A percentile compares a stretch with the other conserved stretches of the same genome.
These are phyloP conservation scores for Ophiostoma sp. DNA, from an alignment of 2,329 filamentous ascomycete species.

Conservation along the genomic window DNA sequence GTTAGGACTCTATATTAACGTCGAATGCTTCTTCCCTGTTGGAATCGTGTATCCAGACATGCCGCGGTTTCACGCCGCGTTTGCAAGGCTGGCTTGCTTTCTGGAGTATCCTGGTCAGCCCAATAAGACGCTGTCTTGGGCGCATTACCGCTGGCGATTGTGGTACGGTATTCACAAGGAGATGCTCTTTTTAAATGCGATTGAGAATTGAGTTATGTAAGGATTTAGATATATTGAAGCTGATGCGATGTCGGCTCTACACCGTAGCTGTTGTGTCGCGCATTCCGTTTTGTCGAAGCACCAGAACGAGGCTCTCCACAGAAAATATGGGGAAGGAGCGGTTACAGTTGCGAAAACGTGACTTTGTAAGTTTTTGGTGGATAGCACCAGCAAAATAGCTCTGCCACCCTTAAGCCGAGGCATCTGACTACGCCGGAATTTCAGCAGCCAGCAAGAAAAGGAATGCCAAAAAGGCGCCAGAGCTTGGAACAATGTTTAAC, in stretches of 20 bases:
- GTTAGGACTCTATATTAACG: not conserved
- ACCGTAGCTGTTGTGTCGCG: too few relatives aligned
- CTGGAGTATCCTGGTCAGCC: not conserved
- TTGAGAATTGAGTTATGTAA: not conserved
- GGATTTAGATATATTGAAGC: not conserved
- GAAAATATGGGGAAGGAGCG: constrained; percentile 15
- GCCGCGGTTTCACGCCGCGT: not conserved
- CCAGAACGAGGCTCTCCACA: not conserved
- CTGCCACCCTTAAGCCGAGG: constrained; percentile 24
- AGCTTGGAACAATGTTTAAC: not conserved
- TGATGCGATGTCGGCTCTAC: not conserved
- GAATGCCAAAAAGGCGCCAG: not conserved
- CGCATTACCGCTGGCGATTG: constrained; percentile 4
- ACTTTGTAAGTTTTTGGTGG: not conserved
- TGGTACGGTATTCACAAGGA: not conserved
- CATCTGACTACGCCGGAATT: constrained; percentile 18
- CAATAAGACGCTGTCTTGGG: not conserved
- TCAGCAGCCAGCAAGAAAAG: constrained; percentile 17
- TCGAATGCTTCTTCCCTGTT: not conserved
- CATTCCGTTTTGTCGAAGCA: not conserved
- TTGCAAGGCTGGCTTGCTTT: constrained; percentile 15
- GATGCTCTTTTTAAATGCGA: not conserved
- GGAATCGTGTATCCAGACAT: not conserved
- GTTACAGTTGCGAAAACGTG: constrained; percentile 2
- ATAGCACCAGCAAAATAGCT: not conserved